These are phyloP conservation scores for Russula sp. DNA, from an alignment of 768 basidiomycete species.

Conservation along the genomic window DNA sequence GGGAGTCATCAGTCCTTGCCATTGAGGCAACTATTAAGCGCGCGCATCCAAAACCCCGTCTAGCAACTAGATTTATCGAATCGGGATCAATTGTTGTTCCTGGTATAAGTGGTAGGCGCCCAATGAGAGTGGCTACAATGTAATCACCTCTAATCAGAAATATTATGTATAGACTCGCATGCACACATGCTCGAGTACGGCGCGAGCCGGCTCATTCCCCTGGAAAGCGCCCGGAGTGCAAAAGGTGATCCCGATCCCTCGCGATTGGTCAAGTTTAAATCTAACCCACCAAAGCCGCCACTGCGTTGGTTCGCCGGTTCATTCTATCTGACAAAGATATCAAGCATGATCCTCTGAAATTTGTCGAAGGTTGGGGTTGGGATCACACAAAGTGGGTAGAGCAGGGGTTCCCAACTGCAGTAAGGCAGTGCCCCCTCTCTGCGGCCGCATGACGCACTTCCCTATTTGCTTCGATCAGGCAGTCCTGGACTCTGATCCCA, in stretches of 20 bases:
- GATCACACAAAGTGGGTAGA: slow-evolving; percentile 75
- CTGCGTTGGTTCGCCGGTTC: slow-evolving; percentile 51
- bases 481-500: slow-evolving; percentile 63
- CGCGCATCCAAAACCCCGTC: slow-evolving; percentile 23
- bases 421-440: slow-evolving; percentile 30
- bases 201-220: slow-evolving; percentile 51
- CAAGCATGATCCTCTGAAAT: slow-evolving; percentile 46
- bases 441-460: neutral
- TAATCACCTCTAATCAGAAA: slow-evolving; percentile 18
- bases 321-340: slow-evolving; percentile 53
- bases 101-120: slow-evolving; percentile 56
- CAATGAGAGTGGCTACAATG: neutral
- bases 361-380: slow-evolving; percentile 83
- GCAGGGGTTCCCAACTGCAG: slow-evolving; percentile 59
- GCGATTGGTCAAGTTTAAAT: neutral
- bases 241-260: slow-evolving; percentile 35
- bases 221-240: slow-evolving; percentile 54
- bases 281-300: slow-evolving; percentile 41
- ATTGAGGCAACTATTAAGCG: slow-evolving; percentile 21
- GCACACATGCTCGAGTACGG: slow-evolving; percentile 76
- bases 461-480: slow-evolving; percentile 34
- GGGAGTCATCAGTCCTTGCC: slow-evolving; percentile 28
- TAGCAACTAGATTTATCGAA: slow-evolving; percentile 43
- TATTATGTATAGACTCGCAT: slow-evolving; percentile 55
- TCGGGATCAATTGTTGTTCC: slow-evolving; percentile 59